Evolutionary conservation across 2,329 filamentous ascomycete species (phyloP), one percentile per base, ranked within the genome.

Genomic region (Neobulgaria alba): DNA sequence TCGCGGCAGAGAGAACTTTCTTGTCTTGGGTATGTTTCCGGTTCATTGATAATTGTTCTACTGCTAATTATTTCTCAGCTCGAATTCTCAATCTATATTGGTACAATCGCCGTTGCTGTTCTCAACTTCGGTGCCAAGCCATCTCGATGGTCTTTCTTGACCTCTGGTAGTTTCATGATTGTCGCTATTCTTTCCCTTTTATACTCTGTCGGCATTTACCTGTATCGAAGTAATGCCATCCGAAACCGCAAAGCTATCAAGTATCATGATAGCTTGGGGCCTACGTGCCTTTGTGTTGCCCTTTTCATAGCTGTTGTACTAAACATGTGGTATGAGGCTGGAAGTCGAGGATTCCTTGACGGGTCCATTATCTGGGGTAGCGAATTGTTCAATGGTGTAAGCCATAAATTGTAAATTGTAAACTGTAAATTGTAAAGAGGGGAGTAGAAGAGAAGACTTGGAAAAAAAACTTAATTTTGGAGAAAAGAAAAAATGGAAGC

Each of bases 1-100:
- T 98, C 60, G 92, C 92, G 16, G 89, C 88, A 1, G 92, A 98
- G 64, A 78, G 92, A 50, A 98, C 92, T 1, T 98, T 95, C 66
- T 73, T 98, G 42, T 85, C 87, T 48, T 98, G 92, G 88, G 80
- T 84, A 65, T 67, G 77, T 57, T 33, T 10, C 42, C 14, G 16
- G 2, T 7, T 12, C 14, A 5, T 3, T n/a, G 2, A 26, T 10
- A n/a, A 14, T 18, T 12, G n/a, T 4, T n/a, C 8, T 12, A 36
- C 15, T 21, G 33, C 49, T 58, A 44, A 57, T 49, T 10, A 12
- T 29, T 19, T 36, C n/a, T 19, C 50, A 84, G 84, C 83, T 98
- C 55, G 90, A 98, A 63, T 96, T 94, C 65, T 90, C 85, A 36
- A 94, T 96, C 57, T 89, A 95, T 59, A 80, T 98, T 39, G 87